phyloP scores from a whole-genome alignment of 805 yeast species.

The Torulaspora quercuum region DNA sequence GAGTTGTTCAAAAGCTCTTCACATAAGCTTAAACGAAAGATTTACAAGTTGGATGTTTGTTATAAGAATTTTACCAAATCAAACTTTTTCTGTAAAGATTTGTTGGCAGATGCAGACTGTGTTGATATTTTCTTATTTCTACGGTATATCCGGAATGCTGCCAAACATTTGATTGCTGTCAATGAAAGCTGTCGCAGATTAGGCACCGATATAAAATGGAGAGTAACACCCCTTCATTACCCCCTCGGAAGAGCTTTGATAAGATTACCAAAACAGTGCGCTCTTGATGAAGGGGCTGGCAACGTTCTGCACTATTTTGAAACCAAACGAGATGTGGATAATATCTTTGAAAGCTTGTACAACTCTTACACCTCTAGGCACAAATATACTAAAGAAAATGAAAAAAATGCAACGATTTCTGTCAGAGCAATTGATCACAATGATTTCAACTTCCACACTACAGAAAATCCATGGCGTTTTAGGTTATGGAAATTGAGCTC shows the following conservation, averaged over 20 bases:
- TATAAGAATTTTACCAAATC: constrained; percentile 40
- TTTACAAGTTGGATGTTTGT: constrained; percentile 35
- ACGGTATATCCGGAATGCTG: constrained; percentile 42
- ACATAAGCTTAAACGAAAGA: constrained; percentile 29
- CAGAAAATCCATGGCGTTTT: constrained; percentile 37
- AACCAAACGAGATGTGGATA: constrained; percentile 44
- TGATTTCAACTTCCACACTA: constrained; percentile 42
- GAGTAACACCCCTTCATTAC: constrained; percentile 38
- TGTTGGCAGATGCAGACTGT: constrained; percentile 37
- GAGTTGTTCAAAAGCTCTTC: constrained; percentile 17
- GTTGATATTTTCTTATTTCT: constrained; percentile 41
- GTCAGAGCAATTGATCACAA: constrained; percentile 42
- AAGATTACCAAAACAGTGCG: constrained; percentile 42
- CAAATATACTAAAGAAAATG: constrained; percentile 17
- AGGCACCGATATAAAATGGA: constrained; percentile 35
- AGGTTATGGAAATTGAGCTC: constrained; percentile 40
- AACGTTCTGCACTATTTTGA: constrained; percentile 43
- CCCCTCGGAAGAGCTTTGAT: constrained; percentile 42
- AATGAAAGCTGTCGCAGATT: constrained; percentile 26
- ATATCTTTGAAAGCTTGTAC: constrained; percentile 44
- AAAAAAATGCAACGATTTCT: constrained; percentile 11
- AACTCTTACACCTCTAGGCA: constrained; percentile 44
- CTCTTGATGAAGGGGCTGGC: constrained; percentile 47
- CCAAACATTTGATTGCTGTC: constrained; percentile 36
- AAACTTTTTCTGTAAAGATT: constrained; percentile 36